Evolutionary conservation across 164 flowering plant species (phyloP), one percentile per base, ranked within the genome.

Genomic region (Akebia trifoliata): DNA sequence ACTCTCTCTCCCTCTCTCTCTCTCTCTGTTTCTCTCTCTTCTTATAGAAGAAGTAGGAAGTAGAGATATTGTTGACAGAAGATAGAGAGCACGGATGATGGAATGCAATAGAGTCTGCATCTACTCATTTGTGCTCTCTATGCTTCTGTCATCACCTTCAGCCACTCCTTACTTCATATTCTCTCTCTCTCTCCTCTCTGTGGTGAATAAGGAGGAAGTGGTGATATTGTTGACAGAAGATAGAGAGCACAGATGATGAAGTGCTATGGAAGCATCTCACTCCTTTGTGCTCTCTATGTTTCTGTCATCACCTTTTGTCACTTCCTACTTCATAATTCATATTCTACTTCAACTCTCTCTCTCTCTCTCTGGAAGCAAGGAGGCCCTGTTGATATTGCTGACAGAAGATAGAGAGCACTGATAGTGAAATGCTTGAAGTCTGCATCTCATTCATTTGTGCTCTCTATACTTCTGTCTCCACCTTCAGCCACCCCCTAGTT

Each of bases 351-450:
- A n/a, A n/a, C 10, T 21, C 15, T 24, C n/a, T 28, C 25, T 51
- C 5, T 18, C 15, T 37, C 15, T 37, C n/a, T 50, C 35, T 50
- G 44, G 60, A 50, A 43, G 12, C 26, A 50, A 50, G 46, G 14
- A 18, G 36, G 63, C 14, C 26, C 25, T 39, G 63, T 37, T 38
- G 56, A 47, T 37, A 29, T 20, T 57, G 65, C 44, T 62, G 66
- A 54, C 60, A 54, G 59, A 55, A 55, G 66, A 62, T 54, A 54
- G 59, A 62, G 60, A 54, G 66, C 59, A 62, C 66, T 24, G 62
- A 59, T 37, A 55, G 35, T 49, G 44, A 35, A 34, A 10, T 59
- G 62, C 62, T n/a, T n/a, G n/a, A 47, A 21, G 34, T 31, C 40
- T 12, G 64, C 56, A 50, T 39, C 35, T 51, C 44, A 51, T 18